Evolutionary conservation across 2,329 filamentous ascomycete genomes (phyloP).

Genomic region (Trichoderma citrinoviride): DNA sequence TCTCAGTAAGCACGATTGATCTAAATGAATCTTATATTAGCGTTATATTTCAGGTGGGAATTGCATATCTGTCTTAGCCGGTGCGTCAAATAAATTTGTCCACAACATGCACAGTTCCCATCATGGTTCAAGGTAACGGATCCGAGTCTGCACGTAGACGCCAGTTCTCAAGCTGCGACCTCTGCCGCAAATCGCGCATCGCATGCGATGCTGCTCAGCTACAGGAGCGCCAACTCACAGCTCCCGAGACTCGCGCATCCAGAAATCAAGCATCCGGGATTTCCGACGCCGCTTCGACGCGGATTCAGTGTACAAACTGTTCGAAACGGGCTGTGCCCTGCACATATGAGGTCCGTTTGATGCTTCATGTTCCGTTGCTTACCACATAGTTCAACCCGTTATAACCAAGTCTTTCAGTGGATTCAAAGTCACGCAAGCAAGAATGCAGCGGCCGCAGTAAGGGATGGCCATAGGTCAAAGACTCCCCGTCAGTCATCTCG

Average conservation of each 20-base stretch:
- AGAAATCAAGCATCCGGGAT: no score
- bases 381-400: not conserved
- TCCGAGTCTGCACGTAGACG: not conserved
- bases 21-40: no score
- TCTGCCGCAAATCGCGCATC: conserved; percentile 5
- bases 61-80: no score
- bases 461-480: not conserved
- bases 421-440: not conserved
- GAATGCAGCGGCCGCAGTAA: not conserved
- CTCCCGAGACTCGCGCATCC: not conserved
- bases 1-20: no score
- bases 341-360: conserved; percentile 2
- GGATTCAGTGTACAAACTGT: conserved; percentile 3
- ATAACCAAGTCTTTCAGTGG: not conserved
- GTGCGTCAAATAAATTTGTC: no score
- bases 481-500: not conserved
- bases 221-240: not conserved
- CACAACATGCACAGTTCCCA: not conserved
- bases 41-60: no score
- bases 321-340: not conserved
- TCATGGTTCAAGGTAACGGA: not conserved
- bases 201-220: conserved; percentile 5
- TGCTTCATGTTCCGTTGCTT: not conserved
- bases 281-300: not conserved
- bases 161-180: conserved; percentile 6